Evolutionary conservation across 192 early-diverging fungal species (phyloP), one percentile per base, ranked within the genome.

Genomic region (Paraglomus occultum): DNA sequence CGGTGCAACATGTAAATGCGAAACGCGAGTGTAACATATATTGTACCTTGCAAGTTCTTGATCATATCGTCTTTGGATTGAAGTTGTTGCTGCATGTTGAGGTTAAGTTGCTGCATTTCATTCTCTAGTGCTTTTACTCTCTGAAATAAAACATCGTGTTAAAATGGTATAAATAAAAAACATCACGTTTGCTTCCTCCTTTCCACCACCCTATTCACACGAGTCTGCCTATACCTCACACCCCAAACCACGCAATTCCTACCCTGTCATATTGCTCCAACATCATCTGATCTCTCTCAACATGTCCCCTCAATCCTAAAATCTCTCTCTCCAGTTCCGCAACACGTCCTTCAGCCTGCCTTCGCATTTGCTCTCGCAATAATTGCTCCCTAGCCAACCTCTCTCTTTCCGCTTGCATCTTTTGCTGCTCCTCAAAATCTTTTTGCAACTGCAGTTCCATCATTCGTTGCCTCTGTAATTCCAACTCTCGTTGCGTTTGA

Each of bases 191-290:
- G 9, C 23, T 15, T 8, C 11, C 12, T 40, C 7, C 59, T 44
- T 4, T 17, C 38, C 2, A 31, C 23, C 10, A 62, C 23, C 4
- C 6, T 51, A 50, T 12, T 50, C 11, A 50, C 11, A 50, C 11
- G 49, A 12, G 49, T 12, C 11, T n/a, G n/a, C 11, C 11, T 12
- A 50, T 11, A n/a, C n/a, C n/a, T 50, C 49, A 11, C 11, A 50
- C 11, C n/a, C 49, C 11, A 12, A 50, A 12, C 20, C 14, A 48
- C 18, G 12, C 5, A 67, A 6, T 6, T 65, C 71, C 15, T 79
- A 90, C 88, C 77, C 82, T 73, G 48, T 95, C 91, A 77, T 97
- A 97, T 77, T 95, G 94, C 45, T 90, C 86, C 49, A 97, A 77
- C 58, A 89, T 75, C 81, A 93, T 83, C 67, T 91, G 87, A 74